Percentiles rank a stretch among this genome's conserved stretches.
Conservation (phyloP, 2,329 filamentous ascomycete species). For the Trichoderma arundinaceum region DNA sequence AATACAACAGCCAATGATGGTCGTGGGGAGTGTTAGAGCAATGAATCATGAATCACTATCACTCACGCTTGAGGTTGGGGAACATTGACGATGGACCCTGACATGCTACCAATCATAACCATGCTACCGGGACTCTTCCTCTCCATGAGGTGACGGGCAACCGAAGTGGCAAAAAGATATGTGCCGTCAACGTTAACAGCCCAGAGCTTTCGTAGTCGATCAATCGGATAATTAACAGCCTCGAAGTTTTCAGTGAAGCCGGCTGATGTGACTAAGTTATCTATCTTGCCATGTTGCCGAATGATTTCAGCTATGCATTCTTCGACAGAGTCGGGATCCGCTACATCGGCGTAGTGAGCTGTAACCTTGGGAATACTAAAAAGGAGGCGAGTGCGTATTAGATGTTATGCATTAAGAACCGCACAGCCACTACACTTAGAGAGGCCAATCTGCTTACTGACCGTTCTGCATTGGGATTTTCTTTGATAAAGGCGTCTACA, state of each 20-base stretch:
- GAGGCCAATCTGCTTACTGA: constrained; percentile 45
- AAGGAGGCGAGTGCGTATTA: background rate
- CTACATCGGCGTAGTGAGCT: constrained; percentile 88
- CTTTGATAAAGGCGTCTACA: constrained; percentile 74
- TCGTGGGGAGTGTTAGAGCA: no score
- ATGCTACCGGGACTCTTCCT: constrained; percentile 81
- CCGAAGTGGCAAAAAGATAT: constrained; percentile 82
- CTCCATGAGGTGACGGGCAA: constrained; percentile 88
- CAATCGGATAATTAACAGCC: constrained; percentile 86
- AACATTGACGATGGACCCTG: constrained; percentile 89
- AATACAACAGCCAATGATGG: no score
- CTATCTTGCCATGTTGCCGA: constrained; percentile 74
- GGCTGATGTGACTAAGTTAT: constrained; percentile 92
- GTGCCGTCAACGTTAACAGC: constrained; percentile 92
- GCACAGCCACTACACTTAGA: background rate
- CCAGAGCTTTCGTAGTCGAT: constrained; percentile 92
- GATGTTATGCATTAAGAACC: background rate
- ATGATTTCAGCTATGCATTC: constrained; percentile 68
- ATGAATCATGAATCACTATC: background rate
- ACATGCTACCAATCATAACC: constrained; percentile 96
- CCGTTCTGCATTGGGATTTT: constrained; percentile 77
- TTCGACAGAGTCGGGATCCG: constrained; percentile 78
- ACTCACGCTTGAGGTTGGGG: constrained; percentile 83
- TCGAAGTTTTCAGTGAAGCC: constrained; percentile 97
- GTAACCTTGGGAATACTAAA: constrained; percentile 78